Evolutionary conservation across 306 rosid species (phyloP), one percentile per base, ranked within the genome.

Genomic region (Ormosia semicastrata): DNA sequence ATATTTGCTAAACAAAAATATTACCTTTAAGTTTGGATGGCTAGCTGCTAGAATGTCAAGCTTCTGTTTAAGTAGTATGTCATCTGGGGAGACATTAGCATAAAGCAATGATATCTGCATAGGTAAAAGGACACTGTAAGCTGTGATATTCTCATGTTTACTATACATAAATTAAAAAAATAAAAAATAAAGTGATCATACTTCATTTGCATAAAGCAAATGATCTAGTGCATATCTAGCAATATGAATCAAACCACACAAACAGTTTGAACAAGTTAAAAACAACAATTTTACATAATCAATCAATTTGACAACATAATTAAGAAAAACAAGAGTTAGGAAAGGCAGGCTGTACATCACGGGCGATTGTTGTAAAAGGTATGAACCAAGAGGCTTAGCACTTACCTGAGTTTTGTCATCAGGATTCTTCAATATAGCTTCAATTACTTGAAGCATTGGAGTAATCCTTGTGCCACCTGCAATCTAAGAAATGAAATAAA

Each of bases 391-490:
- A 81, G 82, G 52, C 73, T 79, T 81, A 75, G 54, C 14, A 47
- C 91, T 75, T 86, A 92, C 99, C 94, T 95, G 89, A 67, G 98
- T 93, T 17, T 78, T 86, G 87, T 95, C 99, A 32, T 93, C 97
- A 8, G 98, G 92, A 80, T 95, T 93, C 93, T 90, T 93, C 86
- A 92, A 84, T 73, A 95, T 85, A 77, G 99, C 99, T 78, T 93
- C 99, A 86, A 93, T 89, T 58, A 95, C 90, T 87, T 95, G 98
- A 81, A 95, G 96, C 98, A 95, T 92, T 54, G 98, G 99, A 71
- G 99, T 95, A 81, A 95, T 95, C 79, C 99, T 96, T 3, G 98
- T 57, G 79, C 99, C 98, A 17, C 99, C 98, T 4, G 99, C 98
- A 88, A 95, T 84, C 99, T 93, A 88, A 64, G 82, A 62, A 66